These are phyloP conservation scores for Pterocarpus santalinus DNA, from an alignment of 306 rosid genomes.

Conservation along the genomic window DNA sequence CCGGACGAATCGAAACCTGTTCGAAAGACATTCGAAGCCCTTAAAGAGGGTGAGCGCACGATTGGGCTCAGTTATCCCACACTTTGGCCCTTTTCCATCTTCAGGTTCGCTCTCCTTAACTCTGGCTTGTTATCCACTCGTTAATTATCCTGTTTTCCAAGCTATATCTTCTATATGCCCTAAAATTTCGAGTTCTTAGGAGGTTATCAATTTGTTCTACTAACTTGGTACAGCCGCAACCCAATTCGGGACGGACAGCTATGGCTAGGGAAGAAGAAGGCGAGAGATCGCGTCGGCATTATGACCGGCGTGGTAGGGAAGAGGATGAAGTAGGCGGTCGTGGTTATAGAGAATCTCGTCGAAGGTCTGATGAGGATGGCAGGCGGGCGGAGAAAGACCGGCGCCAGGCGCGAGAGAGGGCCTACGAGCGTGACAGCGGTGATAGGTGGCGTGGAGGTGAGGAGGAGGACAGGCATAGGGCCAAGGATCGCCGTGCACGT, in stretches of 20 bases:
- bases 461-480: conserved; percentile 28
- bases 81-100: too few relatives aligned
- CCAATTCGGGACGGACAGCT: not conserved
- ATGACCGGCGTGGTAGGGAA: conserved; percentile 30
- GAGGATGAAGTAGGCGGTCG: conserved; percentile 42
- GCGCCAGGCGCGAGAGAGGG: conserved; percentile 35
- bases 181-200: too few relatives aligned
- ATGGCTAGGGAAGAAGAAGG: conserved; percentile 34
- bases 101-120: too few relatives aligned
- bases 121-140: too few relatives aligned
- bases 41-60: too few relatives aligned
- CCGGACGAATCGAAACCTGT: conserved; percentile 54
- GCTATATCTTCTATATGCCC: too few relatives aligned
- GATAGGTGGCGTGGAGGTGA: conserved; percentile 42
- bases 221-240: too few relatives aligned
- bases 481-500: conserved; percentile 35
- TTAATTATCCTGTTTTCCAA: too few relatives aligned
- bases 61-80: too few relatives aligned
- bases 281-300: conserved; percentile 31
- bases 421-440: not conserved
- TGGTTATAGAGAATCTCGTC: conserved; percentile 39
- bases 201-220: too few relatives aligned
- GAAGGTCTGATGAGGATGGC: conserved; percentile 51
- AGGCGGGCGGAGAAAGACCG: conserved; percentile 38
- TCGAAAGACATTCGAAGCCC: too few relatives aligned